These are phyloP conservation scores for Orbilia javanica DNA, from an alignment of 2,329 filamentous ascomycete genomes.

Conservation along the genomic window DNA sequence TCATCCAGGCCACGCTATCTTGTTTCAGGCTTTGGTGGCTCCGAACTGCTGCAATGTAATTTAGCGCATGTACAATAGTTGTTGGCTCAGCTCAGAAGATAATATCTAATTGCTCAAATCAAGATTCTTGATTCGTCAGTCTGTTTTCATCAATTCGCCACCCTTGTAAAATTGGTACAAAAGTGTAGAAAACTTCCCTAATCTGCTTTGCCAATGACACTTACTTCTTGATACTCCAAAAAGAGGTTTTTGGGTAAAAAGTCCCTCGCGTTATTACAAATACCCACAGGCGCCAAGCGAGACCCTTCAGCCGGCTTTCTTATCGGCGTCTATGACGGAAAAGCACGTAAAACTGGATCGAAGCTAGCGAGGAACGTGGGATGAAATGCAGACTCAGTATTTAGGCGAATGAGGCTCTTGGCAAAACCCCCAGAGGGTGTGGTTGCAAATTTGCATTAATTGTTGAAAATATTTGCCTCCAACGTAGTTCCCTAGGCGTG, in stretches of 20 bases:
- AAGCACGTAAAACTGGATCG: slow-evolving; percentile 19
- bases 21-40: neutral
- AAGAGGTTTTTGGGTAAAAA: neutral
- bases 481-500: neutral
- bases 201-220: neutral
- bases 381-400: slow-evolving; percentile 6
- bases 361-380: slow-evolving; percentile 18
- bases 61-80: slow-evolving; percentile 17
- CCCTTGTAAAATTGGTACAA: neutral
- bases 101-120: slow-evolving; percentile 9
- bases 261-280: neutral
- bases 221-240: neutral
- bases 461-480: neutral
- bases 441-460: neutral
- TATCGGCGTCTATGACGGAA: slow-evolving; percentile 5
- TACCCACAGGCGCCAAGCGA: slow-evolving; percentile 12
- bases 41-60: slow-evolving; percentile 14
- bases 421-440: neutral
- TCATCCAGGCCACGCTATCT: neutral
- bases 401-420: slow-evolving; percentile 13
- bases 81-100: neutral
- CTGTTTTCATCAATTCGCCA: neutral
- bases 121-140: neutral
- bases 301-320: slow-evolving; percentile 1
- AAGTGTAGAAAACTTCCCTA: slow-evolving; percentile 3